phyloP scores from a whole-genome alignment of 148 eudicot genomes.

The Silene conica region DNA sequence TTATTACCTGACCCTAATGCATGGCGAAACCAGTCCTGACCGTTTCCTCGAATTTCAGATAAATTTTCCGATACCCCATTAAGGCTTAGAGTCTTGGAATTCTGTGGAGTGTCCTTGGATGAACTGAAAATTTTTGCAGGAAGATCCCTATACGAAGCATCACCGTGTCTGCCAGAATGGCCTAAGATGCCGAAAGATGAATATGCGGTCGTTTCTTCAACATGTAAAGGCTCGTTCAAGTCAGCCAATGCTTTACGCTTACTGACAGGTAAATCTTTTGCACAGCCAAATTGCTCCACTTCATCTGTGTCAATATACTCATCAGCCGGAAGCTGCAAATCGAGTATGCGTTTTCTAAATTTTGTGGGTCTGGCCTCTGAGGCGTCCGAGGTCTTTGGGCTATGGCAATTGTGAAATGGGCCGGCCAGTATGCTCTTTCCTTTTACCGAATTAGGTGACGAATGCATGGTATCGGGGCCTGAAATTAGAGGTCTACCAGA shows the following conservation, averaged over 20 bases:
- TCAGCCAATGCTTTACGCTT: constrained; percentile 53
- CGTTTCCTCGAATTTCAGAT: constrained; percentile 34
- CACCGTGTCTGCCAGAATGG: constrained; percentile 17
- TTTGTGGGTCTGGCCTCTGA: constrained; percentile 73
- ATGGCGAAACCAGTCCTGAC: constrained; percentile 41
- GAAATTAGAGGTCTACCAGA: constrained; percentile 29
- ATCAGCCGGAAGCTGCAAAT: constrained; percentile 77
- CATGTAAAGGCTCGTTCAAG: constrained; percentile 63
- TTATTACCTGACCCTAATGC: constrained; percentile 53
- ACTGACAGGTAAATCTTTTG: constrained; percentile 25
- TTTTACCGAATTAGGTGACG: constrained; percentile 37
- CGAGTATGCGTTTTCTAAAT: constrained; percentile 60
- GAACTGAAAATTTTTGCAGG: constrained; percentile 33
- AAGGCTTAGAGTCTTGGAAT: constrained; percentile 22
- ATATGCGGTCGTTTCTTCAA: constrained; percentile 40
- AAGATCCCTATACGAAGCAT: constrained; percentile 27
- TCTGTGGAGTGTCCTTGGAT: constrained; percentile 32
- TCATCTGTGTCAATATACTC: constrained; percentile 65
- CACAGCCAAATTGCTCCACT: constrained; percentile 30
- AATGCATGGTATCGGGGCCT: constrained; percentile 30
- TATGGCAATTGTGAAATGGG: constrained; percentile 34
- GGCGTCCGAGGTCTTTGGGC: constrained; percentile 50
- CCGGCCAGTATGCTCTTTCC: constrained; percentile 35
- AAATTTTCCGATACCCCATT: constrained; percentile 28
- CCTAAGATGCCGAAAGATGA: constrained; percentile 38